A percentile compares a stretch with the other conserved stretches of the same genome.
These are phyloP conservation scores for Fusarium sterilihyphosum DNA, from an alignment of 2,329 filamentous ascomycete genomes.

Conservation along the genomic window DNA sequence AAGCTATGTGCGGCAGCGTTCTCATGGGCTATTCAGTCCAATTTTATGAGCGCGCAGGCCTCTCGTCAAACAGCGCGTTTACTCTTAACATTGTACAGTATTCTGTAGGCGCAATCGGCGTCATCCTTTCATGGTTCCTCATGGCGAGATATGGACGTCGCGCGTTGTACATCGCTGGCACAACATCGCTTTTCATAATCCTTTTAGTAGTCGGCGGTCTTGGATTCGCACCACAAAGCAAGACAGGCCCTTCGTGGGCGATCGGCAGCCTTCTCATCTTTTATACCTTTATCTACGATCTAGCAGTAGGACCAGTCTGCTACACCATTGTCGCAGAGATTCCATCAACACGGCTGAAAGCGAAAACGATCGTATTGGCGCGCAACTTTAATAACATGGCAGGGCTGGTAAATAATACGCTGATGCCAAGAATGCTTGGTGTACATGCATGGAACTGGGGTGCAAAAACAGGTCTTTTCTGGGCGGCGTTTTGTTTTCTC, in stretches of 20 bases:
- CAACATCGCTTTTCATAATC: constrained; percentile 57
- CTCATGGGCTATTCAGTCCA: constrained; percentile 68
- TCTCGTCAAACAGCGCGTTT: constrained; percentile 49
- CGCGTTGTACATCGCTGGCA: constrained; percentile 55
- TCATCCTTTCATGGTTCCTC: constrained; percentile 56
- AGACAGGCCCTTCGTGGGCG: constrained; percentile 55
- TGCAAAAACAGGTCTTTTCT: constrained; percentile 60
- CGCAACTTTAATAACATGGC: constrained; percentile 60
- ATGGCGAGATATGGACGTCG: constrained; percentile 56
- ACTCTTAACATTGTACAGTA: constrained; percentile 54
- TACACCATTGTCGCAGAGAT: constrained; percentile 79
- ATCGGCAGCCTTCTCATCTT: constrained; percentile 57
- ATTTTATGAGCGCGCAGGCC: constrained; percentile 56
- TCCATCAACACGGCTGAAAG: constrained; percentile 56
- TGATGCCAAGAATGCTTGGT: constrained; percentile 58
- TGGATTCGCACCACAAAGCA: constrained; percentile 61
- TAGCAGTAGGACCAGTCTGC: constrained; percentile 66
- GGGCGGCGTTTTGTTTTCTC: constrained; percentile 51
- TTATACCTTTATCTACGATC: constrained; percentile 55
- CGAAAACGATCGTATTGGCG: constrained; percentile 57
- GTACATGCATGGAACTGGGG: constrained; percentile 57
- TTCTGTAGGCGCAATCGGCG: constrained; percentile 56
- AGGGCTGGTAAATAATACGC: constrained; percentile 57
- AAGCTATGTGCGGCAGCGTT: constrained; percentile 51
- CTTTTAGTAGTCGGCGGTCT: constrained; percentile 56